phyloP scores from a whole-genome alignment of 164 flowering plant genomes.

The Magnolia sinica region DNA sequence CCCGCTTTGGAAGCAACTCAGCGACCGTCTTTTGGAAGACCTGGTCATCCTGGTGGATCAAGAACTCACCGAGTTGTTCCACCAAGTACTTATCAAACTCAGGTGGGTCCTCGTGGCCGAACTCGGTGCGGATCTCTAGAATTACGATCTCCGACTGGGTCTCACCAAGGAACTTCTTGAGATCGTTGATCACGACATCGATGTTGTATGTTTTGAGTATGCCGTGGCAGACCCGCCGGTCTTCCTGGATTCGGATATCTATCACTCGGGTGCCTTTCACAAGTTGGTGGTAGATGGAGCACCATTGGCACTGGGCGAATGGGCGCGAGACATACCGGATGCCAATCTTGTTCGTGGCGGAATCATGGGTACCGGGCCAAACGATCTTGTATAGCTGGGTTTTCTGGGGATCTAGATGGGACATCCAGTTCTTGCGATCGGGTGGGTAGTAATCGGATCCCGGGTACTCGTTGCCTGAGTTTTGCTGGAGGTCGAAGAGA shows the following conservation, averaged over 20 bases:
- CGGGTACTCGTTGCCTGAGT: conserved; percentile 49
- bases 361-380: conserved; percentile 97
- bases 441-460: conserved; percentile 60
- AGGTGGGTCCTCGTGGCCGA: conserved; percentile 82
- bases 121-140: conserved; percentile 79
- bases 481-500: conserved; percentile 39
- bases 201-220: conserved; percentile 57
- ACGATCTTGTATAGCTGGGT: conserved; percentile 57
- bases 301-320: conserved; percentile 80
- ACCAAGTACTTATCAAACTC: conserved; percentile 78
- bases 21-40: conserved; percentile 69
- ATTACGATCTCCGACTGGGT: conserved; percentile 77
- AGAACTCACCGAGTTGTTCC: conserved; percentile 66
- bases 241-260: conserved; percentile 75
- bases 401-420: conserved; percentile 45
- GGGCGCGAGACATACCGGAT: conserved; percentile 62
- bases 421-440: conserved; percentile 85
- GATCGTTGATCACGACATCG: conserved; percentile 67
- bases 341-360: conserved; percentile 87
- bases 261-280: conserved; percentile 54
- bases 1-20: conserved; percentile 69
- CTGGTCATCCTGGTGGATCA: conserved; percentile 74
- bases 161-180: conserved; percentile 72
- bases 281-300: conserved; percentile 77
- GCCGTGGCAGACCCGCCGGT: conserved; percentile 85